Base-by-base conservation (phyloP, 306 rosid species). In the Ormosia emarginata region DNA sequence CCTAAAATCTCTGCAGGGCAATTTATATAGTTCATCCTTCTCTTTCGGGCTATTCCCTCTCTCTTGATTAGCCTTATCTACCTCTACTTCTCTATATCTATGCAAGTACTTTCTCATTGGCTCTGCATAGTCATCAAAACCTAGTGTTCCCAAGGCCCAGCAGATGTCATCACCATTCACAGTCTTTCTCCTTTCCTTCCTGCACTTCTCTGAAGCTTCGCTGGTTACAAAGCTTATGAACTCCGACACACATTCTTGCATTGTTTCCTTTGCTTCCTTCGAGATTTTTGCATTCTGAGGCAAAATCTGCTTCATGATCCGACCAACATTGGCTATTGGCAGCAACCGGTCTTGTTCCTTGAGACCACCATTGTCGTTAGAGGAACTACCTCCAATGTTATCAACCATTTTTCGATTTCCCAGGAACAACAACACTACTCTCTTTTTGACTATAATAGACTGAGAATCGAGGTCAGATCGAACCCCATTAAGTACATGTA, bases 191-290 rank as follows among this genome's bases (percentile, higher is more conserved):
- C 93, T 91, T 86, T 94, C 98, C 57, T 91, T 90, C 65, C 90
- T 87, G 69, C 98, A 92, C 89, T 90, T 94, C 30, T 94, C 97
- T 0, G 98, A 91, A 0, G 98, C 98, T 43, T 94, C 98, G n/a
- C 98, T 93, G 0, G 98, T 94, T 6, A 93, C 98, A 36, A 92
- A 94, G 81, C 97, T 89, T 78, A 94, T 91, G 89, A 94, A 94
- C 95, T 94, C 97, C 0, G 98, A 94, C 37, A 87, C 98, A 10
- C 97, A 94, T 61, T 93, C 97, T 37, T 94, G 98, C 98, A 91
- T 91, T 63, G 94, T 94, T 69, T 94, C 98, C 82, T 94, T 94
- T 0, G 94, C 94, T 70, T 94, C 98, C 85, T 94, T 94, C 0
- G 98, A 92, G 84, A 94, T 86, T 82, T 94, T 94, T 0, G 98